These are phyloP conservation scores for Nectriaceae sp. DNA, from an alignment of 2,329 filamentous ascomycete species.

Conservation along the genomic window DNA sequence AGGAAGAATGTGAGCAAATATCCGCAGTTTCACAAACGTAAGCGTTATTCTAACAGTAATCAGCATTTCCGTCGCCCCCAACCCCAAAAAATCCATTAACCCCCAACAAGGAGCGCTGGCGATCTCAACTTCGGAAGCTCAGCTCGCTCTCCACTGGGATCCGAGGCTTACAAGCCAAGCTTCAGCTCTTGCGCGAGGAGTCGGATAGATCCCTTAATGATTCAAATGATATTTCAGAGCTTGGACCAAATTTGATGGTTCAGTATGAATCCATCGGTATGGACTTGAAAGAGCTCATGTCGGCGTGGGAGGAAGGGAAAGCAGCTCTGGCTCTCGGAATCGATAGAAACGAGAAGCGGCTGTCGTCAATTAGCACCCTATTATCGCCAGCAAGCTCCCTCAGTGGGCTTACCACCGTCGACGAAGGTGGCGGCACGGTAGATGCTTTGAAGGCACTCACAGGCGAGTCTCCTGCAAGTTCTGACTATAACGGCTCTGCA, in stretches of 20 bases:
- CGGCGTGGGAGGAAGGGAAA: slow-evolving; percentile 87
- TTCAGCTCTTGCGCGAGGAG: slow-evolving; percentile 89
- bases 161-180: slow-evolving; percentile 88
- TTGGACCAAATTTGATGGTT: slow-evolving; percentile 76
- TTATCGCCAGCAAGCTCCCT: slow-evolving; percentile 64
- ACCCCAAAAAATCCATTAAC: slow-evolving; percentile 64
- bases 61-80: slow-evolving; percentile 55
- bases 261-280: slow-evolving; percentile 95
- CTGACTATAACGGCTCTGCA: slow-evolving; percentile 56
- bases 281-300: slow-evolving; percentile 78
- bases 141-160: slow-evolving; percentile 89
- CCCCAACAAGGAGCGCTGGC: slow-evolving; percentile 79
- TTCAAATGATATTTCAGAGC: slow-evolving; percentile 70
- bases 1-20: slow-evolving; percentile 71
- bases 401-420: slow-evolving; percentile 66
- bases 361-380: slow-evolving; percentile 62
- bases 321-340: slow-evolving; percentile 80
- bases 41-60: slow-evolving; percentile 9
- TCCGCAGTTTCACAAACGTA: neutral
- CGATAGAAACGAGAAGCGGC: slow-evolving; percentile 73
- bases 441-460: slow-evolving; percentile 77
- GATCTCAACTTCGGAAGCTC: slow-evolving; percentile 84
- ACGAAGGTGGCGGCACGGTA: slow-evolving; percentile 47
- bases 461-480: slow-evolving; percentile 62
- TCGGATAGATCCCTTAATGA: slow-evolving; percentile 78